Percentiles rank a stretch among this genome's conserved stretches.
phyloP scores from a whole-genome alignment of 257 asterid species.

The Solanum virginianum region DNA sequence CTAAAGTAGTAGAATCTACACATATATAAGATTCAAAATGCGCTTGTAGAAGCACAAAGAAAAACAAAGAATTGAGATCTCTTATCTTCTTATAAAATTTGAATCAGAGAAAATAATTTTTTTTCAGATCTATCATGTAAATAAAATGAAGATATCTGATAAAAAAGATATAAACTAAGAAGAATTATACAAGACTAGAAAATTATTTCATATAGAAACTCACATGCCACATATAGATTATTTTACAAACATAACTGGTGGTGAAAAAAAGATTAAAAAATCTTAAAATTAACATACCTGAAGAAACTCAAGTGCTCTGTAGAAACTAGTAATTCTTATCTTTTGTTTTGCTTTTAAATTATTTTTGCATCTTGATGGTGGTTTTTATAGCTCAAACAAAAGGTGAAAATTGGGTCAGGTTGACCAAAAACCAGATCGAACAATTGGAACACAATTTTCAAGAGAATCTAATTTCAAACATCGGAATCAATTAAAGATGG shows the following conservation, averaged over 20 bases:
- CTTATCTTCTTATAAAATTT: not conserved
- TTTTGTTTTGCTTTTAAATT: not conserved
- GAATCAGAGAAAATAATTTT: not conserved
- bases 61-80: not conserved
- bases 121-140: not conserved
- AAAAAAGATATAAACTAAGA: not conserved
- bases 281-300: not conserved
- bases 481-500: no score
- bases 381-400: not conserved
- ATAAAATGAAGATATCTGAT: not conserved
- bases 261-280: not conserved
- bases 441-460: no score
- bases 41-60: not conserved
- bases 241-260: not conserved
- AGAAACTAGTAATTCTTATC: not conserved
- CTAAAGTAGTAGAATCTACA: not conserved
- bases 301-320: not conserved
- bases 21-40: no score
- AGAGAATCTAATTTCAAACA: not conserved
- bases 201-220: not conserved
- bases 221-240: not conserved
- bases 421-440: no score
- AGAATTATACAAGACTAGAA: accelerated
- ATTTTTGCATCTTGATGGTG: not conserved
- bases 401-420: not conserved